A percentile compares a stretch with the other conserved stretches of the same genome.
These are phyloP conservation scores for Apophysomyces elegans DNA, from an alignment of 371 early-diverging fungal species.

Conservation along the genomic window DNA sequence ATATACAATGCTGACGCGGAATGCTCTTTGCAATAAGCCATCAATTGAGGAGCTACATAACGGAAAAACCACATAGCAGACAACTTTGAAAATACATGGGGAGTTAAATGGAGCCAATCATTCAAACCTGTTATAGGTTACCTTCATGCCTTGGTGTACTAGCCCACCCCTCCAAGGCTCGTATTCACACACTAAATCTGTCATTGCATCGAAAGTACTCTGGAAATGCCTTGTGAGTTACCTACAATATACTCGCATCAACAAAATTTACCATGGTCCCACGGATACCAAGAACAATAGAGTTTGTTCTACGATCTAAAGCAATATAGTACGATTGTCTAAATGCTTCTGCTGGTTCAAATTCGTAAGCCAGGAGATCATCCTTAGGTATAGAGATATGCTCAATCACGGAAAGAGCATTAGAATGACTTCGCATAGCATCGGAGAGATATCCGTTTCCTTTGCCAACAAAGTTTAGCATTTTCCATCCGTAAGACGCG, in stretches of 20 bases:
- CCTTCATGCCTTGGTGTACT: slow-evolving; percentile 79
- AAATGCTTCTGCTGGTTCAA: slow-evolving; percentile 69
- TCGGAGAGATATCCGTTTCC: slow-evolving; percentile 68
- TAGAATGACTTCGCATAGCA: slow-evolving; percentile 66
- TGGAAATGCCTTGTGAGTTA: slow-evolving; percentile 16
- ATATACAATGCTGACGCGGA: slow-evolving; percentile 61
- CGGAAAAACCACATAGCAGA: slow-evolving; percentile 77
- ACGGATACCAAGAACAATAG: slow-evolving; percentile 75
- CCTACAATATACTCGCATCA: not conserved
- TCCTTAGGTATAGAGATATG: slow-evolving; percentile 66
- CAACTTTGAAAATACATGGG: not conserved
- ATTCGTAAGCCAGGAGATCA: slow-evolving; percentile 76
- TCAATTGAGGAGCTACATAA: slow-evolving; percentile 66
- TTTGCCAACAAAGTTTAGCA: slow-evolving; percentile 76
- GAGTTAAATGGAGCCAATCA: not conserved
- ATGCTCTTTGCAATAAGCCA: slow-evolving; percentile 67
- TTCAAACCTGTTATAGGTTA: slow-evolving; percentile 7
- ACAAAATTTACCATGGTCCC: slow-evolving; percentile 71
- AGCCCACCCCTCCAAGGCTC: slow-evolving; percentile 83
- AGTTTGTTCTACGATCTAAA: slow-evolving; percentile 64
- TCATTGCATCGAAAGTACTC: slow-evolving; percentile 80
- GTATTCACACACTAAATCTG: slow-evolving; percentile 85
- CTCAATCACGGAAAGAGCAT: slow-evolving; percentile 68
- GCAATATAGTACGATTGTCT: slow-evolving; percentile 78
- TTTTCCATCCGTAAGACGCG: slow-evolving; percentile 79